Evolutionary conservation across 495 filamentous ascomycete genomes (phyloP).

Genomic region (Tuber microsphaerosporum): DNA sequence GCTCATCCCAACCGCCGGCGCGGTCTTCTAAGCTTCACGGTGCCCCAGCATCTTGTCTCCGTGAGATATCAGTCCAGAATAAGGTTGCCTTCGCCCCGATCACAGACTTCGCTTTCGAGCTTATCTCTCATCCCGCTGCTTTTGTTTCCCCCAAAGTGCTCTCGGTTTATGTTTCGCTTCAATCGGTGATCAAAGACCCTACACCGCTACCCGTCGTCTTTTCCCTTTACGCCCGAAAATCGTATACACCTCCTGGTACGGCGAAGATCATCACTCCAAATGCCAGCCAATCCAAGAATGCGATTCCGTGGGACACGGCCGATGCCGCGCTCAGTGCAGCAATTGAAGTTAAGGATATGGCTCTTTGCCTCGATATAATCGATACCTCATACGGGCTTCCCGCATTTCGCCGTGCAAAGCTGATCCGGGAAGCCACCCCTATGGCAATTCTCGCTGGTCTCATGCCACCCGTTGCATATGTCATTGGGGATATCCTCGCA

Average conservation of each 20-base stretch:
- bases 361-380: constrained; percentile 70
- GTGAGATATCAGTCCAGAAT: not conserved
- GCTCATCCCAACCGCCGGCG: not conserved
- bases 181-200: constrained; percentile 61
- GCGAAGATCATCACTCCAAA: constrained; percentile 55
- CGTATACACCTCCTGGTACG: constrained; percentile 54
- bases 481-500: constrained; percentile 56
- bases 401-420: constrained; percentile 64
- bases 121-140: constrained; percentile 67
- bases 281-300: constrained; percentile 60
- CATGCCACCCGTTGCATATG: constrained; percentile 64
- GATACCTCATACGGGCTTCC: constrained; percentile 66
- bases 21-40: not conserved
- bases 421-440: constrained; percentile 44
- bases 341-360: constrained; percentile 65
- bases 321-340: constrained; percentile 67
- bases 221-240: constrained; percentile 76
- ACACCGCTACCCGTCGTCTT: constrained; percentile 71
- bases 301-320: constrained; percentile 60
- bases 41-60: not conserved
- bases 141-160: constrained; percentile 72
- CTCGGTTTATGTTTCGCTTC: constrained; percentile 61
- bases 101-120: constrained; percentile 52
- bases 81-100: constrained; percentile 45
- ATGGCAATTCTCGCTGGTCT: constrained; percentile 42